Percentiles rank a stretch among this genome's conserved stretches.
phyloP scores from a whole-genome alignment of 495 filamentous ascomycete genomes.

The Xylaria longipes region DNA sequence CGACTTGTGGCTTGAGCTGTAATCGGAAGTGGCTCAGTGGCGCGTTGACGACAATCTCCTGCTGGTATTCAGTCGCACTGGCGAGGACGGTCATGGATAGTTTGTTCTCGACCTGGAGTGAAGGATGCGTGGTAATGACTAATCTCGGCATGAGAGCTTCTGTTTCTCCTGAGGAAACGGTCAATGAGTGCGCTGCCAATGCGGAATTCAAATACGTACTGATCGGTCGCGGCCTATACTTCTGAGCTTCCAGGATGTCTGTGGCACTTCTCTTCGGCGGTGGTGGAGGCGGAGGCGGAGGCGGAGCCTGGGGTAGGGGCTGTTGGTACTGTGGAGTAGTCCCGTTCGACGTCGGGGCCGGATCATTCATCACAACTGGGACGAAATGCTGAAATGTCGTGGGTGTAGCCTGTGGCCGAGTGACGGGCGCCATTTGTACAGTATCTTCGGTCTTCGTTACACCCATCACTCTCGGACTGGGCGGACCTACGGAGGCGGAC shows the following conservation, averaged over 20 bases:
- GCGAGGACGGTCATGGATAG: slow-evolving; percentile 67
- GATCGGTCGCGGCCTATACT: slow-evolving; percentile 34
- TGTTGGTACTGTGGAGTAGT: slow-evolving; percentile 33
- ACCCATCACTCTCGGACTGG: slow-evolving; percentile 50
- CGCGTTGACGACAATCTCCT: slow-evolving; percentile 70
- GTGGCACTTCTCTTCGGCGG: slow-evolving; percentile 32
- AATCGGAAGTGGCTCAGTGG: slow-evolving; percentile 67
- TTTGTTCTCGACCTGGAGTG: slow-evolving; percentile 58
- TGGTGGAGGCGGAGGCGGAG: slow-evolving; percentile 23
- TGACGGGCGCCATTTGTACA: slow-evolving; percentile 47
- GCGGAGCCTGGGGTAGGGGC: slow-evolving; percentile 19
- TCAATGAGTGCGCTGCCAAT: slow-evolving; percentile 41
- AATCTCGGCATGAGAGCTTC: slow-evolving; percentile 72
- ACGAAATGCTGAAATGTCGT: slow-evolving; percentile 38
- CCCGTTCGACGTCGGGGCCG: slow-evolving; percentile 44
- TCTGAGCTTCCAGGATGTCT: slow-evolving; percentile 37
- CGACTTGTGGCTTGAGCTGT: slow-evolving; percentile 68
- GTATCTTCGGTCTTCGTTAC: slow-evolving; percentile 54
- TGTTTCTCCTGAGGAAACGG: slow-evolving; percentile 37
- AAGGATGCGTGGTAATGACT: slow-evolving; percentile 68
- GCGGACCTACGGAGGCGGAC: slow-evolving; percentile 54
- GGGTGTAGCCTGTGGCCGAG: slow-evolving; percentile 25
- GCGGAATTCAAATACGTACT: slow-evolving; percentile 23
- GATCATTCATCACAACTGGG: slow-evolving; percentile 34
- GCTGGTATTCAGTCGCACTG: slow-evolving; percentile 64